Evolutionary conservation across 2,329 filamentous ascomycete species (phyloP).

Genomic region (Tolypocladium amazonense): DNA sequence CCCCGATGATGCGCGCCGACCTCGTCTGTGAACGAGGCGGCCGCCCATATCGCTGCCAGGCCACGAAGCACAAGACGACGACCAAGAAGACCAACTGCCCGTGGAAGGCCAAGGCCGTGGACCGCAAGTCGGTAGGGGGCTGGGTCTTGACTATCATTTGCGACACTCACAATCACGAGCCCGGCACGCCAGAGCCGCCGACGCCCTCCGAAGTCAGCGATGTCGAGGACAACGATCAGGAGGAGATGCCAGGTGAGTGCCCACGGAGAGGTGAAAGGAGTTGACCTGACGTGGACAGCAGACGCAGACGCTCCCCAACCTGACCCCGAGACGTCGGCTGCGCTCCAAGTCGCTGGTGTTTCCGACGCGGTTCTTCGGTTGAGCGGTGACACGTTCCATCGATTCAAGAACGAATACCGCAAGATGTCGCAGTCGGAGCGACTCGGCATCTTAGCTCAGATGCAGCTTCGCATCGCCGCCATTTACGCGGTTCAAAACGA

Average conservation of each 20-base stretch:
- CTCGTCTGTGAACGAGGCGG: constrained; percentile 35
- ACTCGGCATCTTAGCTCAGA: constrained; percentile 24
- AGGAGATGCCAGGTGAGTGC: constrained; percentile 7
- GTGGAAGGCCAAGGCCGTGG: constrained; percentile 34
- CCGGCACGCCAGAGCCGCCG: constrained; percentile 30
- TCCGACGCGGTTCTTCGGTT: constrained; percentile 26
- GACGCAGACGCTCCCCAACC: constrained; percentile 20
- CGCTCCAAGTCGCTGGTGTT: constrained; percentile 28
- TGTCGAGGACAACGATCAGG: constrained; percentile 20
- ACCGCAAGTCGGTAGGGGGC: constrained; percentile 30
- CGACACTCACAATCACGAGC: constrained; percentile 33
- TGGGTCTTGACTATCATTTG: constrained; percentile 34
- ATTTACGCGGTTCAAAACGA: constrained; percentile 35
- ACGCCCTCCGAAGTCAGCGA: constrained; percentile 21
- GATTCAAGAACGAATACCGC: constrained; percentile 31
- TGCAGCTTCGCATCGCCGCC: constrained; percentile 31
- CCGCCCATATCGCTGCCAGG: constrained; percentile 30
- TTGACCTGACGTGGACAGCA: constrained; percentile 8
- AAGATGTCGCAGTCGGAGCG: constrained; percentile 30
- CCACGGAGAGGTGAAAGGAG: not conserved
- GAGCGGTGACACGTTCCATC: constrained; percentile 32
- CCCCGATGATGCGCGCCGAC: constrained; percentile 31
- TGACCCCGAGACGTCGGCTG: constrained; percentile 25
- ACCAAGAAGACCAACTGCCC: constrained; percentile 36
- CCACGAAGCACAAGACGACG: constrained; percentile 33